Evolutionary conservation across 768 basidiomycete genomes (phyloP).

Genomic region (Postia placenta): DNA sequence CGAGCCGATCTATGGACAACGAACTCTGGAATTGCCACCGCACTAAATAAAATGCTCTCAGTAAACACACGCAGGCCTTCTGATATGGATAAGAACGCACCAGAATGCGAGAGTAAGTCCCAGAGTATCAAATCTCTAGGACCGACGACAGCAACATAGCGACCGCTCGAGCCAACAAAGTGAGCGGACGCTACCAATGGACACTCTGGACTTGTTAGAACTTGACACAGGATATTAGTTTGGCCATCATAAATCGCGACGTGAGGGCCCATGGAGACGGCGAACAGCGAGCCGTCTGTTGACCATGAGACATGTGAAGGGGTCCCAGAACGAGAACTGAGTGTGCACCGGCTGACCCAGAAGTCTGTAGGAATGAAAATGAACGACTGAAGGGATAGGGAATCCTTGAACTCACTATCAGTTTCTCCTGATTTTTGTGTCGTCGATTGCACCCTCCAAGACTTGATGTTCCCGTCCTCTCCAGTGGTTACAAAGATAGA

Average conservation of each 20-base stretch:
- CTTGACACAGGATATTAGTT: slow-evolving; percentile 53
- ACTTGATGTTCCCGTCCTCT: slow-evolving; percentile 68
- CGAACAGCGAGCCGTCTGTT: slow-evolving; percentile 79
- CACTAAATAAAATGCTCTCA: slow-evolving; percentile 35
- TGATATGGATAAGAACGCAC: slow-evolving; percentile 33
- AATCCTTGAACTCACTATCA: slow-evolving; percentile 55
- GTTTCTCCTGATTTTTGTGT: slow-evolving; percentile 38
- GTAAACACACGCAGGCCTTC: slow-evolving; percentile 3
- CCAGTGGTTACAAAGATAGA: slow-evolving; percentile 65
- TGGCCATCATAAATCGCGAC: slow-evolving; percentile 72
- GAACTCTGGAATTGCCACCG: slow-evolving; percentile 46
- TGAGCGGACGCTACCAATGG: slow-evolving; percentile 36
- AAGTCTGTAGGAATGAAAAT: slow-evolving; percentile 37
- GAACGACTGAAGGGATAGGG: background rate
- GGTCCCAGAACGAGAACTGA: slow-evolving; percentile 59
- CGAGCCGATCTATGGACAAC: slow-evolving; percentile 35
- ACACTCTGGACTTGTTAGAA: slow-evolving; percentile 54
- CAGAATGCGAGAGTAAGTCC: slow-evolving; percentile 60
- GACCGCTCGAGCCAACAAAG: slow-evolving; percentile 70
- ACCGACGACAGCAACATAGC: slow-evolving; percentile 57
- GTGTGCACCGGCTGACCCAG: slow-evolving; percentile 77
- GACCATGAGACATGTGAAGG: slow-evolving; percentile 75
- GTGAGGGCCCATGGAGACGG: slow-evolving; percentile 58
- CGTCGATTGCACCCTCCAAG: slow-evolving; percentile 62
- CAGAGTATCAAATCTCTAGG: slow-evolving; percentile 52